Evolutionary conservation across 108 stramenopile species (phyloP).

Genomic region (Cyclotella cryptica): DNA sequence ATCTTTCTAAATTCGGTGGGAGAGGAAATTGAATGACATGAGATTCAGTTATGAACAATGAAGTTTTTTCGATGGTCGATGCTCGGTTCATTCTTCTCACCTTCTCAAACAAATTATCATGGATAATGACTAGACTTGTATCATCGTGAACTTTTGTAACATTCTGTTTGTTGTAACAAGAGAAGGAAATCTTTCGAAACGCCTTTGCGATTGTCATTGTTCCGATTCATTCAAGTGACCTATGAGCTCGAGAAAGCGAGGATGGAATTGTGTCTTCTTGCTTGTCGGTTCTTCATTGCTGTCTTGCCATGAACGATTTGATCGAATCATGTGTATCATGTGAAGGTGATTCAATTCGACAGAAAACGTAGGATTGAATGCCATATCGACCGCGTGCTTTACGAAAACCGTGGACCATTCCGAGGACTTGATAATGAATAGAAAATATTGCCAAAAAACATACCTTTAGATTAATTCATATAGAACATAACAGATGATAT

Average conservation of each 20-base stretch:
- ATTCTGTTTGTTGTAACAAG: neutral
- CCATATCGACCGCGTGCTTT: too few species aligned
- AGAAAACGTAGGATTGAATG: too few species aligned
- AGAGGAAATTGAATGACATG: neutral
- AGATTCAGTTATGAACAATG: neutral
- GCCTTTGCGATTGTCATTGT: slow-evolving; percentile 2
- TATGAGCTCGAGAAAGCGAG: neutral
- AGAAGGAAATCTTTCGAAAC: neutral
- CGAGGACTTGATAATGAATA: too few species aligned
- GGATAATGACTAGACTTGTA: neutral
- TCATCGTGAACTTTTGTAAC: neutral
- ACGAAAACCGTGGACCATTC: too few species aligned
- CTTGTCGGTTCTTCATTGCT: too few species aligned
- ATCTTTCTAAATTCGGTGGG: neutral
- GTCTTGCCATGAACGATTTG: too few species aligned
- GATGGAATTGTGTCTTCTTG: too few species aligned
- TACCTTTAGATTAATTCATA: too few species aligned
- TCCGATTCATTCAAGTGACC: neutral
- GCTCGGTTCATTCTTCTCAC: neutral
- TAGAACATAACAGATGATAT: too few species aligned
- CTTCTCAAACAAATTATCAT: neutral
- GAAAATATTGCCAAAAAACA: too few species aligned
- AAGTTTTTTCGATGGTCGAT: neutral
- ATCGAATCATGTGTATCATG: too few species aligned
- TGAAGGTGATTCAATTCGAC: too few species aligned